Evolutionary conservation across 208 protist genomes (phyloP), one percentile per base, ranked within the genome.

Genomic region (Wallacemonas sp.): DNA sequence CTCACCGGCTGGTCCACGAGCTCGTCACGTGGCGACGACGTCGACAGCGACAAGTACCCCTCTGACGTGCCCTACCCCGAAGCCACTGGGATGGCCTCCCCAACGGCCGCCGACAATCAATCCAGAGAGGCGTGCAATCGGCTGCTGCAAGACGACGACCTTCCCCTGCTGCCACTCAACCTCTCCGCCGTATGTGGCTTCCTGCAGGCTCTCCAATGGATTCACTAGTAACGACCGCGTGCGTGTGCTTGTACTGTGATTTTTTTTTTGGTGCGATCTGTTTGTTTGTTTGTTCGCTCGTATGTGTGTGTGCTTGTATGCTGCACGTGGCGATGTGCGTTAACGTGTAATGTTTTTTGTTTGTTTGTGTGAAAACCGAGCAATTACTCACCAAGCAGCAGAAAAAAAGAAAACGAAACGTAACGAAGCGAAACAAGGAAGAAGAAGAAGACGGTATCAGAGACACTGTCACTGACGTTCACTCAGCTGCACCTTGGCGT

Each of bases 101-200:
- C 44, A 23, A 17, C 44, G 19, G 12, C 17, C 4, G 52, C n/a
- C 2, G 52, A 58, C 19, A 29, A 58, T 24, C 52, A 43, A 17
- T 5, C 4, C 39, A 63, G 36, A 16, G 26, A 32, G 12, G 8
- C 14, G 26, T 48, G 49, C 0, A 75, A 68, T 27, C 0, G 11
- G 11, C 61, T 64, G 14, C 33, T 80, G 21, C 32, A 61, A 21
- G 32, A 61, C 1, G 27, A 56, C 32, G 44, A 38, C 12, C 72
- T 92, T 39, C 85, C 85, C 5, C 26, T 39, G 6, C 34, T 88
- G 1, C 81, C 85, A 16, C 61, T 88, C 24, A 32, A 52, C 6
- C 16, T 63, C 11, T 43, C 65, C 12, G 61, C 49, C 4, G 47
- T 92, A n/a, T 68, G 71, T 44, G 65, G 44, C 4, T 74, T 82